Evolutionary conservation across 2,329 filamentous ascomycete species (phyloP), one percentile per base, ranked within the genome.

Genomic region (Colletotrichum tropicicola): DNA sequence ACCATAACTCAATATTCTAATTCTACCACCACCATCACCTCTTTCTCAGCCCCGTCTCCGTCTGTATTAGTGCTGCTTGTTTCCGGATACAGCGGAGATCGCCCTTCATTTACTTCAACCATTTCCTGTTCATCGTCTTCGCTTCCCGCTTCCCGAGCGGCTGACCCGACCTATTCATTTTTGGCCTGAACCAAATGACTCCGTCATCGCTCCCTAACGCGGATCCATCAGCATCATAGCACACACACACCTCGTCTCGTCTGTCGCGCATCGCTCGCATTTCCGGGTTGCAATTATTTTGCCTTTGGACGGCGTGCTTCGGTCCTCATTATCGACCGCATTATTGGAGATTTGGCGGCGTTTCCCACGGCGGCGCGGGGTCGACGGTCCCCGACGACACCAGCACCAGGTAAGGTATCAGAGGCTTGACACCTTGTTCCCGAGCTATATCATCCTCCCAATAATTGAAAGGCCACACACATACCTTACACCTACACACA

Each of bases 1-100:
- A 65, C 56, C 49, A 61, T 55, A 60, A 65, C 61, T 61, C 49
- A 61, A 55, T 61, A 55, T 53, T 27, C 3, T 17, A n/a, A n/a
- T n/a, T n/a, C n/a, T n/a, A n/a, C n/a, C n/a, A n/a, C n/a, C n/a
- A n/a, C n/a, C n/a, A n/a, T n/a, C n/a, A n/a, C n/a, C 15, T 39
- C 35, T 9, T 10, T 19, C 7, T 17, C 19, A 9, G 19, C 39
- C 39, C 19, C 39, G 39, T 54, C n/a, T 47, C 30, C 21, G 41
- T 17, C 35, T 10, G 25, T 5, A n/a, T 35, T 49, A 47, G 21
- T 41, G 12, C 19, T 49, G 27, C 25, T 35, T 48, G 19, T 23
- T 21, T 47, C 54, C 37, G 54, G 39, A 45, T 30, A 30, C 21
- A 13, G 32, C 41, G 28, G 56, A n/a, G 35, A 37, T 28, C 35